Evolutionary conservation across 139 green algal genomes (phyloP), one percentile per base, ranked within the genome.

Genomic region (Raphidocelis subcapitata): DNA sequence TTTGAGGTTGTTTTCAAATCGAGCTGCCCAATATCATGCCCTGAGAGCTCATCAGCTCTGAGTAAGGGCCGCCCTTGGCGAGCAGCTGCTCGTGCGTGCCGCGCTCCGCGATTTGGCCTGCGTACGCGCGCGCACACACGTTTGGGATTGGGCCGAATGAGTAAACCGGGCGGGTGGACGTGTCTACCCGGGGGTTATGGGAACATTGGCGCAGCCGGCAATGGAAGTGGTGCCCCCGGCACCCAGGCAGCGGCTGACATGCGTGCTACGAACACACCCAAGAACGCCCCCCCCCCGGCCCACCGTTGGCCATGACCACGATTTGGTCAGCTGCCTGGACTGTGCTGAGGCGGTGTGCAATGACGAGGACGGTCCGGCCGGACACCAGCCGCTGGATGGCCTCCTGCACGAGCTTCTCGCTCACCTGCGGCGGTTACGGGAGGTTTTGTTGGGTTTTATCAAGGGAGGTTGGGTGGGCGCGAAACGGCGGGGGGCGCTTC

Each of bases 311-410:
- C 72, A 93, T 82, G 21, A 93, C 87, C 32, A 93, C 62, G 65
- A 98, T 96, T 63, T 86, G 68, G 79, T 95, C 73, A n/a, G 93
- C 91, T 37, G 78, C 80, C 87, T 91, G 84, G 28, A 97, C 88
- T 0, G 90, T 95, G 35, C 81, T 87, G 52, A 96, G 79, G 26
- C 91, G 62, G 81, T 98, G 94, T 5, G 94, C 94, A 36, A 98
- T 98, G 52, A 98, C 90, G 12, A 98, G 77, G 62, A 95, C 88
- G 0, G 94, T 98, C 46, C 92, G 84, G n/a, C 85, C 89, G 24
- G 74, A 41, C 80, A 98, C 90, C 2, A 97, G 81, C 0, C 91
- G 81, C 64, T 96, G 87, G 57, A 98, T 81, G 4, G 94, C 94
- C 57, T 93, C 83, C 82, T 97, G 90, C 74, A 98, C 91, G 29